phyloP scores from a whole-genome alignment of 208 protist genomes.

The Leptomonas pyrrhocoris region DNA sequence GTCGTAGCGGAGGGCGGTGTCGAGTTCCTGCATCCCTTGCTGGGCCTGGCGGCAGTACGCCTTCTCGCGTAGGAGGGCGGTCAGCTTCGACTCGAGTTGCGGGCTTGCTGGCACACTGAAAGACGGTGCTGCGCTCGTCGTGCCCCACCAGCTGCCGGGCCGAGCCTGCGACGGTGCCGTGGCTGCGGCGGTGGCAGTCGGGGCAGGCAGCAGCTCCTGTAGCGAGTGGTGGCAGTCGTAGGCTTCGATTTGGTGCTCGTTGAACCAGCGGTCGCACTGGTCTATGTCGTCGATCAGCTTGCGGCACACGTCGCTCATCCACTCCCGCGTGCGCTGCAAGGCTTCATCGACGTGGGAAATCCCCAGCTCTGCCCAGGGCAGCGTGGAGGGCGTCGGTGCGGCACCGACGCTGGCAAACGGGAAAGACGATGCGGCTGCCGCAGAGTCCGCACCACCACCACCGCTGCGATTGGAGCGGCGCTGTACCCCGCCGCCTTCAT shows the following conservation, averaged over 20 bases:
- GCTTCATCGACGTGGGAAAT: constrained; percentile 55
- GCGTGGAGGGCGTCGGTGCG: constrained; percentile 15
- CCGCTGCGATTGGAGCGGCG: neutral
- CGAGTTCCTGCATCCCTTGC: constrained; percentile 49
- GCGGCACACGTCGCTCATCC: constrained; percentile 60
- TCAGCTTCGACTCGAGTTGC: constrained; percentile 35
- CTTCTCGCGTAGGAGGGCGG: constrained; percentile 42
- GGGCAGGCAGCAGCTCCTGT: constrained; percentile 46
- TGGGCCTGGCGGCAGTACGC: constrained; percentile 34
- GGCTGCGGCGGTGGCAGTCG: neutral
- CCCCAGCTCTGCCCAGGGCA: constrained; percentile 56
- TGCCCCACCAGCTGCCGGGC: constrained; percentile 10
- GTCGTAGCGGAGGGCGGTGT: constrained; percentile 58
- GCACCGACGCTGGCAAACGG: neutral
- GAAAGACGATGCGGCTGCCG: neutral
- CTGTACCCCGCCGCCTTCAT: neutral
- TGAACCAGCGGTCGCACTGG: constrained; percentile 68
- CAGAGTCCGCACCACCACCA: neutral
- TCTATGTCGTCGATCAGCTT: constrained; percentile 60
- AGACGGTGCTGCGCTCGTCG: neutral
- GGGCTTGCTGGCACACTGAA: neutral
- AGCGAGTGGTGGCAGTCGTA: constrained; percentile 75
- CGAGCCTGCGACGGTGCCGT: neutral
- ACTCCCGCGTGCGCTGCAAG: constrained; percentile 55
- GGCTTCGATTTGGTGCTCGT: constrained; percentile 42